Conservation (phyloP, 768 basidiomycete genomes). For the Boletus huronensis region DNA sequence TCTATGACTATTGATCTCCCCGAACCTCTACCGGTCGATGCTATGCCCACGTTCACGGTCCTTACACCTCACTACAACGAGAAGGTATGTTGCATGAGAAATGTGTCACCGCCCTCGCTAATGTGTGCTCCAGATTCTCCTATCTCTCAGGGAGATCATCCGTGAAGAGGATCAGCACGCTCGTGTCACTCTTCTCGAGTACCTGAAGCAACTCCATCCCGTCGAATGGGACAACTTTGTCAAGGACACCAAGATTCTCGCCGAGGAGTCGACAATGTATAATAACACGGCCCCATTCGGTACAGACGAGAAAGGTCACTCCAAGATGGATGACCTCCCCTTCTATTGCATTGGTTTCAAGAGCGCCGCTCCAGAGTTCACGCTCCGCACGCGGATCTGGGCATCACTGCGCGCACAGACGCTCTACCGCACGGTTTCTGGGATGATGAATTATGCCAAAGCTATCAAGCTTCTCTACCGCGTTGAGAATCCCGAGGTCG, state of each 20-base stretch:
- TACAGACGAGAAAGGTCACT: constrained; percentile 77
- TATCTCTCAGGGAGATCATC: constrained; percentile 97
- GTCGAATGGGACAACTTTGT: constrained; percentile 99
- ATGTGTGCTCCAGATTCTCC: constrained; percentile 62
- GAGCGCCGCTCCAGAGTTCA: constrained; percentile 97
- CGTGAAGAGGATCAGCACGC: constrained; percentile 97
- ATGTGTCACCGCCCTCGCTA: neutral
- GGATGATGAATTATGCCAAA: constrained; percentile 99
- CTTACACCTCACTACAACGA: constrained; percentile 98
- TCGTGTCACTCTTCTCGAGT: constrained; percentile 94
- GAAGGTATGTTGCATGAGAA: constrained; percentile 55
- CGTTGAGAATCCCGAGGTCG: constrained; percentile 98
- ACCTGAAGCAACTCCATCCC: constrained; percentile 96
- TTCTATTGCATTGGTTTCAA: constrained; percentile 99
- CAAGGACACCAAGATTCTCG: constrained; percentile 98
- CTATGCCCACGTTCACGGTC: constrained; percentile 99
- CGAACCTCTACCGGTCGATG: constrained; percentile 90
- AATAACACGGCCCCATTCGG: constrained; percentile 71
- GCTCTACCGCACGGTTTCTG: constrained; percentile 96
- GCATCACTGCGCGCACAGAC: constrained; percentile 98
- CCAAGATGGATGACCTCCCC: constrained; percentile 88
- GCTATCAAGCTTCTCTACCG: constrained; percentile 99
- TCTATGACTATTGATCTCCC: constrained; percentile 95
- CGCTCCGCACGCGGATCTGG: constrained; percentile 98
- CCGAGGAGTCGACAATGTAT: constrained; percentile 89